Base-by-base conservation (phyloP, 192 early-diverging fungal species). In the Backusella parvicylindrica region DNA sequence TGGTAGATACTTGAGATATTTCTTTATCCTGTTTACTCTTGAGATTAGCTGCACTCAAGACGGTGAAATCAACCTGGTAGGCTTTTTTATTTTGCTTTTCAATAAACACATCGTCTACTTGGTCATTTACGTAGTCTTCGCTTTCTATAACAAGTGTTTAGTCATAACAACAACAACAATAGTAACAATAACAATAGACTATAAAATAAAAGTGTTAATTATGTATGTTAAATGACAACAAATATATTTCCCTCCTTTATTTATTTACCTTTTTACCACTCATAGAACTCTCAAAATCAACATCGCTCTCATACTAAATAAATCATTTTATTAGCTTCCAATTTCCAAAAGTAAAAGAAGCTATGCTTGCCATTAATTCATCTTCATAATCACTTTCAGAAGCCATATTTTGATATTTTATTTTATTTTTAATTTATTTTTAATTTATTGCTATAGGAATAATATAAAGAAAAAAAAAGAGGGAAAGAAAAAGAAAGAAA, bases 1-100 rank as follows among this genome's bases (percentile, higher is more conserved):
- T 91, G 32, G 82, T 85, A 9, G 89, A 78, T 2, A 97, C 94
- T 72, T 95, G 92, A 60, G 49, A 77, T 33, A 93, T 85, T 75
- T 94, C 93, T 69, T 79, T 81, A 5, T 81, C 79, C 68, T 97
- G 95, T 63, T 87, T 86, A 11, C 73, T 77, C 30, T 87, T 64
- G 37, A 96, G 91, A 35, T 91, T 92, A 18, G 75, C 38, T 6
- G 84, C 76, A 33, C 87, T 85, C 64, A 91, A 86, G 65, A 92
- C 89, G n/a, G 81, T 82, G 73, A 86, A 97, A 63, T 94, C 94
- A 13, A 95, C 92, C 68, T 94, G 83, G 75, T 91, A 95, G 9
- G 75, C 80, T 67, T 91, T 88, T 60, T 87, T 86, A n/a, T 85
- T 76, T 75, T 90, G 88, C 68, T 85, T 85, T 50, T 91, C 89